A percentile compares a stretch with the other conserved stretches of the same genome.
Conservation (phyloP, 1,284 basidiomycete species). For the Tranzscheliella williamsii region DNA sequence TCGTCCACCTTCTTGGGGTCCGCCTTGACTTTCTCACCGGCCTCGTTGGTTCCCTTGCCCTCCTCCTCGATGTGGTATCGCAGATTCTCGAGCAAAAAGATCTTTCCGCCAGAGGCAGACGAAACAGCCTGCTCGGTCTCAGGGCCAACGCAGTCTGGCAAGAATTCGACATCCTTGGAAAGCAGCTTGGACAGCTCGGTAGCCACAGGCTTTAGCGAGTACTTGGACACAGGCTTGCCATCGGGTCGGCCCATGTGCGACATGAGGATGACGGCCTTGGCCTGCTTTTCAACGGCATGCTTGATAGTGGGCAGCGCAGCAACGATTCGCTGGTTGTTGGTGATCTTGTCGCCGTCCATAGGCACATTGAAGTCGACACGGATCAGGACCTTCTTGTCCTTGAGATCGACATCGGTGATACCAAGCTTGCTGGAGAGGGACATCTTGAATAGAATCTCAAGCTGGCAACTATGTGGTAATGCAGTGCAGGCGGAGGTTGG, state of each 20-base stretch:
- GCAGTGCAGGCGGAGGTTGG: neutral
- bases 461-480: neutral
- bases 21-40: constrained; percentile 90
- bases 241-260: constrained; percentile 97
- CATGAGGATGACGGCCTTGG: constrained; percentile 87
- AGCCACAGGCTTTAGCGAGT: constrained; percentile 84
- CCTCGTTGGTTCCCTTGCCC: constrained; percentile 88
- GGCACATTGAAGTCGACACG: constrained; percentile 96
- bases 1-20: constrained; percentile 77
- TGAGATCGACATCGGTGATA: constrained; percentile 88
- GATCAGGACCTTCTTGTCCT: constrained; percentile 76
- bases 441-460: constrained; percentile 71
- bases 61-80: constrained; percentile 99
- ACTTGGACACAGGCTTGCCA: constrained; percentile 85
- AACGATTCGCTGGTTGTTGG: constrained; percentile 91
- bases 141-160: constrained; percentile 82
- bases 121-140: constrained; percentile 78
- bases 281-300: constrained; percentile 86
- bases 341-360: constrained; percentile 79
- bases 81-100: constrained; percentile 94
- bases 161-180: constrained; percentile 70
- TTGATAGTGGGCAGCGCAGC: constrained; percentile 94
- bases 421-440: constrained; percentile 80
- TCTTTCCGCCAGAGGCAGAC: constrained; percentile 72
- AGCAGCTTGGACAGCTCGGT: constrained; percentile 62